Base-by-base conservation (phyloP, 352 stramenopile genomes). In the Lagenidium sp. region DNA sequence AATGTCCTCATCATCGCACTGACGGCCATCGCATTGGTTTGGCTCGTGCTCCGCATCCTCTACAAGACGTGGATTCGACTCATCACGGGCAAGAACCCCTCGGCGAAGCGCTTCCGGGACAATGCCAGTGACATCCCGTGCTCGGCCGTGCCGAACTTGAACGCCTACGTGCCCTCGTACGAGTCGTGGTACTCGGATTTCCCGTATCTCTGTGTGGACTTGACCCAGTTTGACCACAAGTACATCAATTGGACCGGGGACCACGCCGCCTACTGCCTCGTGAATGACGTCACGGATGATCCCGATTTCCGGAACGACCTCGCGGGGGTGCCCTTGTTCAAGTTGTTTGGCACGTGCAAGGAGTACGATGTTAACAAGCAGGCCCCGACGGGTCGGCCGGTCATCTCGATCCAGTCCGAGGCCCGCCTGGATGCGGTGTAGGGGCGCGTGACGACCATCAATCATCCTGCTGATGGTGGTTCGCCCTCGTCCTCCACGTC, bases 111-210 rank as follows among this genome's bases (percentile, higher is more conserved):
- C 3, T 60, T 47, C 23, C 6, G 24, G 10, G 36, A 25, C 22
- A 59, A 60, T 3, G 30, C 65, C 37, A 77, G 65, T 28, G 57
- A 74, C n/a, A 68, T 74, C 11, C 57, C 55, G 23, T 59, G 55
- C 15, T 82, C 72, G 1, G 39, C 53, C 1, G 67, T 85, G 3
- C 58, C 47, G 28, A 60, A 68, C n/a, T 57, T 85, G 4, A 62
- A 66, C 16, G 72, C 61, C 1, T 85, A 82, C 47, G 55, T 85
- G 25, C 72, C 68, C 37, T 67, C 58, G 8, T 85, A 78, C 32
- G 69, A 81, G 44, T 80, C 68, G n/a, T 74, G 55, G 64, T 85
- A 80, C 48, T 80, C 72, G 16, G 72, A 81, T 36, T 85, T 85
- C 21, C 68, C 72, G 11, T 82, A 71, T 23, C 50, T 85, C 2